Evolutionary conservation across 2,329 filamentous ascomycete species (phyloP).

Genomic region (Talaromyces sp.): DNA sequence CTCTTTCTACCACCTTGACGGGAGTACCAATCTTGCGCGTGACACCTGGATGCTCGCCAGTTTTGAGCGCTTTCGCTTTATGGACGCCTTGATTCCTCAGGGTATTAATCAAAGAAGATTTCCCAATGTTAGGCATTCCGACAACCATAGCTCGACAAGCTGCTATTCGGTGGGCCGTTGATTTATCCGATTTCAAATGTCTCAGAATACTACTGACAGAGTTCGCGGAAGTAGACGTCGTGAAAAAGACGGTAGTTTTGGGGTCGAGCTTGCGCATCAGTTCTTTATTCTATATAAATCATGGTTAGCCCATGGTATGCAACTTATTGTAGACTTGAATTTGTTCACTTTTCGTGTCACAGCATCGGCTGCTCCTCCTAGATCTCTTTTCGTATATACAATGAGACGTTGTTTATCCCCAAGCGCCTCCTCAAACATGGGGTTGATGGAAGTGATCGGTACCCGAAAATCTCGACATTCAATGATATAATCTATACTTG

Average conservation of each 20-base stretch:
- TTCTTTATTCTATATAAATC: conserved; percentile 28
- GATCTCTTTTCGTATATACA: conserved; percentile 87
- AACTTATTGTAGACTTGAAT: not conserved
- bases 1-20: conserved; percentile 71
- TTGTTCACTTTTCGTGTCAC: conserved; percentile 39
- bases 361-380: conserved; percentile 53
- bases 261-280: conserved; percentile 33
- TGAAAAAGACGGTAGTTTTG: conserved; percentile 35
- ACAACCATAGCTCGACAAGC: conserved; percentile 85
- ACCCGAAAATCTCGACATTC: conserved; percentile 94
- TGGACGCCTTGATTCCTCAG: conserved; percentile 68
- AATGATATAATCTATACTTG: conserved; percentile 79
- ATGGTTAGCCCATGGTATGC: not conserved
- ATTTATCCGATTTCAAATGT: conserved; percentile 30
- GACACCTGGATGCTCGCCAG: conserved; percentile 82
- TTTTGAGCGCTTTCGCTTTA: conserved; percentile 68
- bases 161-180: conserved; percentile 54
- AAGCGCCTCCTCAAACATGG: conserved; percentile 75
- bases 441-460: conserved; percentile 84
- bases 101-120: conserved; percentile 88
- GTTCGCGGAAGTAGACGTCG: conserved; percentile 29
- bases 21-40: conserved; percentile 80
- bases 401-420: conserved; percentile 71
- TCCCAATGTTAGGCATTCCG: conserved; percentile 97
- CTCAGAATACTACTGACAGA: conserved; percentile 33